phyloP scores from a whole-genome alignment of 2,329 filamentous ascomycete species.

The Parastagonospora nodorum region DNA sequence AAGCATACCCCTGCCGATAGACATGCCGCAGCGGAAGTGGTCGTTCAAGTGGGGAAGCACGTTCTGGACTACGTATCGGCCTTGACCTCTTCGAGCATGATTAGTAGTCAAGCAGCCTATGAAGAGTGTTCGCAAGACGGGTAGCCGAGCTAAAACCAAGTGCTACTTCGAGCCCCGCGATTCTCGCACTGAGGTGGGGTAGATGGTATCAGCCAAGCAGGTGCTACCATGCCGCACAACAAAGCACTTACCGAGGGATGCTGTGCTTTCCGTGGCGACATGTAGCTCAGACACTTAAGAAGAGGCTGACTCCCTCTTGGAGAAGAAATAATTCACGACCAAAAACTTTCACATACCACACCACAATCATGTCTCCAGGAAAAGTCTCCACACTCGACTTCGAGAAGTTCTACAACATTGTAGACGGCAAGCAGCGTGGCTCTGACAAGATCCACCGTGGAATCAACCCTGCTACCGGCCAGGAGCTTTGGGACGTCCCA shows the following conservation, averaged over 20 bases:
- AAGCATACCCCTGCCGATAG: too few species aligned
- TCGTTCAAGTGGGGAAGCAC: neutral
- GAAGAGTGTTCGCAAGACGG: neutral
- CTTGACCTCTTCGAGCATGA: neutral
- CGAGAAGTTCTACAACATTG: constrained; percentile 58
- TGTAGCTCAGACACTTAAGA: constrained; percentile 2
- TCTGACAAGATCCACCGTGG: constrained; percentile 52
- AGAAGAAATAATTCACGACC: too few species aligned
- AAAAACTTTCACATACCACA: neutral
- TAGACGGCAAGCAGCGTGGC: constrained; percentile 55
- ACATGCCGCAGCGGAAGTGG: neutral
- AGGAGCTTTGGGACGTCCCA: constrained; percentile 58
- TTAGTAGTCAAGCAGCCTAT: constrained; percentile 1
- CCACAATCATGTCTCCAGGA: constrained; percentile 51
- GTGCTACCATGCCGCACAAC: neutral
- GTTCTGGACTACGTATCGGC: neutral
- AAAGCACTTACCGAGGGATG: constrained; percentile 8
- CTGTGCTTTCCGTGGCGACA: neutral
- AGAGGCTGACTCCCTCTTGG: too few species aligned
- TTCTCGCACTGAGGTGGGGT: constrained; percentile 18
- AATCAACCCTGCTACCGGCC: constrained; percentile 58
- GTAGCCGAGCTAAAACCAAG: neutral
- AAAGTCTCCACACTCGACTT: constrained; percentile 48
- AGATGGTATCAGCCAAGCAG: constrained; percentile 14
- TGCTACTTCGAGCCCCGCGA: constrained; percentile 19